Base-by-base conservation (phyloP, 805 yeast species). In the Saturnispora silvae region DNA sequence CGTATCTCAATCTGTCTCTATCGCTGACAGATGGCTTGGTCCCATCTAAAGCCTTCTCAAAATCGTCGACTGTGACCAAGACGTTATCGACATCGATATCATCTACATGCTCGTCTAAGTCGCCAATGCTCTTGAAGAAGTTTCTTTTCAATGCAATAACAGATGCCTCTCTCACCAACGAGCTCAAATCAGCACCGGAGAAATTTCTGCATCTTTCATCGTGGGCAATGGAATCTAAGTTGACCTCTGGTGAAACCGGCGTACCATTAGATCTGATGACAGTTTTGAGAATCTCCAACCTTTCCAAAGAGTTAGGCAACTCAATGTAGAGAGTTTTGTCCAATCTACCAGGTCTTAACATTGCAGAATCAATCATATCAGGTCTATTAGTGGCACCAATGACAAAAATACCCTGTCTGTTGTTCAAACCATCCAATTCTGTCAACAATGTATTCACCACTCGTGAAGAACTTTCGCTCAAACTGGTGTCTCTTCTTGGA, bases 341-440 rank as follows among this genome's bases (percentile, higher is more conserved):
- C 50, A 89, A 67, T 58, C 98, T 74, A 5, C 97, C 98, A 0
- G 97, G 97, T 54, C 98, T 73, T 31, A 92, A 62, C 97, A 89
- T 92, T 0, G 98, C 98, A 3, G 95, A 86, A 59, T 89, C 98
- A 46, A 89, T 92, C 84, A 89, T 89, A 56, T 89, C 98, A 0
- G 97, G 97, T 55, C 98, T 72, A 51, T 89, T 89, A 0, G 98
- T 89, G 2, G 98, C 98, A 20, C 96, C 97, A 47, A 89, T 75
- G 4, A 89, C 97, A 57, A 81, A 92, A 2, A 89, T 84, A 2
- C 97, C 97, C 42, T 80, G 74, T 48, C 97, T 68, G 47, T 89
- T 96, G 48, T 85, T 87, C 40, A 89, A 67, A 1, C 98, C 98
- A 60, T 92, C 98, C 27, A 92, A 67, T 54, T 92, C 98, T 0